Percentiles rank a stretch among this genome's conserved stretches.
Conservation (phyloP, 257 asterid genomes). For the Parsonsia alboflavescens region DNA sequence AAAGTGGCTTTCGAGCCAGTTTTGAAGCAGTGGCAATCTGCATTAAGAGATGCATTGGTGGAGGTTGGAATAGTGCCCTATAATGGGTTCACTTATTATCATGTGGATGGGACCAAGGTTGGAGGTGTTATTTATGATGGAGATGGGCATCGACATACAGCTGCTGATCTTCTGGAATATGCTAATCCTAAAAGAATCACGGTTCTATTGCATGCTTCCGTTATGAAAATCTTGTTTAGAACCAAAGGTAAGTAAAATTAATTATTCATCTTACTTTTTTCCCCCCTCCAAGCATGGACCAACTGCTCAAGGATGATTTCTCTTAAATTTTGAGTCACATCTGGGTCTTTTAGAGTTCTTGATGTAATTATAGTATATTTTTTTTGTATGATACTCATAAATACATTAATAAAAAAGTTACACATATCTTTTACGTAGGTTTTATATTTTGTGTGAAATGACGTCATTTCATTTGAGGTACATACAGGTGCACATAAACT, state of each 20-base stretch:
- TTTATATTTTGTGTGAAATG: no score
- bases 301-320: no score
- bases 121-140: slow-evolving; percentile 11
- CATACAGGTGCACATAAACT: no score
- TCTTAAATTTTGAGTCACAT: no score
- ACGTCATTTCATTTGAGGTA: no score
- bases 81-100: not conserved
- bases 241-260: slow-evolving; percentile 32
- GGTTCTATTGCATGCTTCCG: slow-evolving; percentile 58
- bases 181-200: slow-evolving; percentile 53
- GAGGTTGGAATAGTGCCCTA: slow-evolving; percentile 9
- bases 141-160: slow-evolving; percentile 45
- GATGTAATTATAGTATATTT: no score
- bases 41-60: slow-evolving; percentile 1
- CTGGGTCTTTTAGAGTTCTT: no score
- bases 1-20: slow-evolving; percentile 8
- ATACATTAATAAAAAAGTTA: no score
- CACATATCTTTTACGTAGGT: no score
- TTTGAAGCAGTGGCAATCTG: slow-evolving; percentile 11
- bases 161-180: slow-evolving; percentile 64
- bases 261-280: not conserved
- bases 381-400: no score
- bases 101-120: not conserved
- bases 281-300: no score
- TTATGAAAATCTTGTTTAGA: slow-evolving; percentile 46